Evolutionary conservation across 768 basidiomycete genomes (phyloP).

Genomic region (Lactarius akahatsu): DNA sequence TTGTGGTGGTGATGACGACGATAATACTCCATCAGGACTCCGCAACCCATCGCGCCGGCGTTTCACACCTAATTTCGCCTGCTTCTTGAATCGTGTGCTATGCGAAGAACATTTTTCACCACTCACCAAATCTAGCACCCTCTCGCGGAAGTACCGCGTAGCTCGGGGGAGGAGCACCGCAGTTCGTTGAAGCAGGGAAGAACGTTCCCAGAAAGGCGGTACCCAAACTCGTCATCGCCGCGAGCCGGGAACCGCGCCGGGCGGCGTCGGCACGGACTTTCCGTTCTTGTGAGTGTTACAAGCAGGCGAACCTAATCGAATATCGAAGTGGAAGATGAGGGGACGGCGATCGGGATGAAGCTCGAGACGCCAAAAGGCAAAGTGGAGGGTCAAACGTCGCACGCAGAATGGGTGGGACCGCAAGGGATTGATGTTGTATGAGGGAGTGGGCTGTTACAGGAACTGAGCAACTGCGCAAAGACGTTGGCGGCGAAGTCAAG

Average conservation of each 20-base stretch:
- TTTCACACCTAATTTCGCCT: neutral
- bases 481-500: neutral
- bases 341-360: neutral
- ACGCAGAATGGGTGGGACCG: neutral
- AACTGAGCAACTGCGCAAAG: neutral
- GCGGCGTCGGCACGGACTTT: slow-evolving; percentile 1
- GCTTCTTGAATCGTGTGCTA: neutral
- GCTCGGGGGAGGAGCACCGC: neutral
- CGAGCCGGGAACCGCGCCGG: neutral
- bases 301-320: slow-evolving; percentile 14
- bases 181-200: slow-evolving; percentile 4
- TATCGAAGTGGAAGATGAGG: neutral
- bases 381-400: neutral
- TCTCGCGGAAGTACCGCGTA: slow-evolving; percentile 25
- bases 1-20: neutral
- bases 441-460: neutral
- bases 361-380: neutral
- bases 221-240: neutral
- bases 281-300: neutral
- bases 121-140: slow-evolving; percentile 8
- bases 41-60: slow-evolving; percentile 1
- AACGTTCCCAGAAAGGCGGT: neutral
- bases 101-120: neutral
- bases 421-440: neutral
- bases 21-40: slow-evolving; percentile 4